These are phyloP conservation scores for Moesziomyces globuligerus DNA, from an alignment of 1,284 basidiomycete species.

Conservation along the genomic window DNA sequence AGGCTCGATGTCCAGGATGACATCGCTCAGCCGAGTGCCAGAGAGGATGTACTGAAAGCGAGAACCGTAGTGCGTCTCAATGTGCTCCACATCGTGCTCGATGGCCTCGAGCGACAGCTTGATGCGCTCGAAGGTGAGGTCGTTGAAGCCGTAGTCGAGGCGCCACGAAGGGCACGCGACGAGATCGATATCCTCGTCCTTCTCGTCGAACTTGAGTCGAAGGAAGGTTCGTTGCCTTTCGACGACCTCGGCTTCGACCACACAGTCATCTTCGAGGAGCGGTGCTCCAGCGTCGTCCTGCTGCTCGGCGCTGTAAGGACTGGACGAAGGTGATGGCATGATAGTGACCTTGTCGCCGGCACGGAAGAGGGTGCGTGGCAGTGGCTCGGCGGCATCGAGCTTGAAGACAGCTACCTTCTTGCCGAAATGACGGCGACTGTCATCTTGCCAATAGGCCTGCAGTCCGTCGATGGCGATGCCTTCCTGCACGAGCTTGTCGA, in stretches of 20 bases:
- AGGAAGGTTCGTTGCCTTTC: conserved; percentile 47
- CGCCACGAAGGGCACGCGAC: conserved; percentile 67
- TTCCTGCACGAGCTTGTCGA: conserved; percentile 46
- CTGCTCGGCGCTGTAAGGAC: no score
- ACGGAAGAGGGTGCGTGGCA: conserved; percentile 50
- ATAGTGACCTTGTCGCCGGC: conserved; percentile 55
- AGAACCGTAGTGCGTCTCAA: conserved; percentile 46
- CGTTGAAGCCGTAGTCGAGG: conserved; percentile 78
- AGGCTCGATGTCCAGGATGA: conserved; percentile 71
- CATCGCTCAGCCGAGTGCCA: conserved; percentile 59
- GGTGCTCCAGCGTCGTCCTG: conserved; percentile 3
- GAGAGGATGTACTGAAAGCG: conserved; percentile 49
- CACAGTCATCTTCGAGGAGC: conserved; percentile 12
- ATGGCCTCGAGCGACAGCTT: conserved; percentile 75
- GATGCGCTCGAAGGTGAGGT: conserved; percentile 77
- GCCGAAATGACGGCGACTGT: conserved; percentile 50
- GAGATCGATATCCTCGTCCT: conserved; percentile 48
- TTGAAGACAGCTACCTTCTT: conserved; percentile 60
- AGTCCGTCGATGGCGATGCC: conserved; percentile 57
- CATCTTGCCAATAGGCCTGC: conserved; percentile 60
- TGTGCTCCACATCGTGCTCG: conserved; percentile 73
- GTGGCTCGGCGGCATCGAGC: conserved; percentile 44
- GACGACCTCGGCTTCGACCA: conserved; percentile 56
- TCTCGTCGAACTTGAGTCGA: conserved; percentile 55
- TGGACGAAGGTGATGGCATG: conserved; percentile 22